Evolutionary conservation across 345 rosid species (phyloP), one percentile per base, ranked within the genome.

Genomic region (Melastoma malabathricum): DNA sequence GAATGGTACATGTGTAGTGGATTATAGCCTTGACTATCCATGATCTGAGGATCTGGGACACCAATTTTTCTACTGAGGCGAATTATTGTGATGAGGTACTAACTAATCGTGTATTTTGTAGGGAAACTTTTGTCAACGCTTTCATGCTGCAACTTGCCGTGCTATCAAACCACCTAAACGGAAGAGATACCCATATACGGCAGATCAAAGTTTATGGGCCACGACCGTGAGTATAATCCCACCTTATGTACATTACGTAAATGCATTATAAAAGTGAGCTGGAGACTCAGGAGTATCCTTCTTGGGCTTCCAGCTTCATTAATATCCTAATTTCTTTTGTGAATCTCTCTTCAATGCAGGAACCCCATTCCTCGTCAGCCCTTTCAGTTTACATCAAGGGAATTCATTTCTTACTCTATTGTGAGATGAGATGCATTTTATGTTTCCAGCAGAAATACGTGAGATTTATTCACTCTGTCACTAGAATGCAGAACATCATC

Each of bases 141-240:
- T 88, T 83, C 46, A 85, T 92, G 90, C 50, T 85, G 60, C 99
- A 88, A 75, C 79, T 93, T 47, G 88, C 78, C 5, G 74, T 88
- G 50, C 62, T 85, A 57, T 85, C 94, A 7, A 88, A 84, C 73
- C 92, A 82, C 48, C 84, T 80, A n/a, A 82, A 82, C 6, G 95
- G 97, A 61, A 73, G 89, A 63, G 92, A 89, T 68, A 82, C 94
- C 53, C 97, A 84, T 67, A 64, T 84, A 20, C 86, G 86, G 43
- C 97, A 89, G 72, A 89, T 89, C 81, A 89, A 82, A 80, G 80
- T 88, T 61, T 84, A 84, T 38, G 92, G 89, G 23, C 92, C 97
- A 65, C 75, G 75, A 64, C 82, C 65, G 88, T 82, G 52, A 15
- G 84, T 68, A 13, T 3, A 10, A 15, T 25, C 31, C 18, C 13